Evolutionary conservation across 495 filamentous ascomycete genomes (phyloP), one percentile per base, ranked within the genome.

Genomic region (Penicillium macrosclerotiorum): DNA sequence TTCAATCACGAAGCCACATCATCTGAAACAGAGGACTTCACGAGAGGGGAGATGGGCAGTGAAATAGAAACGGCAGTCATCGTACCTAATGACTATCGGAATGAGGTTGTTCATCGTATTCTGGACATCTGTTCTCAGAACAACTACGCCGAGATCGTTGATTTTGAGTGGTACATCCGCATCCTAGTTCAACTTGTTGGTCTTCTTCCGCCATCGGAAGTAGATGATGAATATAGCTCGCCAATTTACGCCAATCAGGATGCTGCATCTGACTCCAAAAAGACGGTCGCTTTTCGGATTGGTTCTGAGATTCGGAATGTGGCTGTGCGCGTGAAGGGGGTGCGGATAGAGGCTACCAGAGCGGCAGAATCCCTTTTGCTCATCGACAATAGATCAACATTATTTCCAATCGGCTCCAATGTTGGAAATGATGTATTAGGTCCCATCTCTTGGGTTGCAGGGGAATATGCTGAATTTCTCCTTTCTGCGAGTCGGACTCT

Each of bases 141-240:
- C 49, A 95, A 89, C 45, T 98, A 96, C 63, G 76, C 80, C 12
- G 87, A 88, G 56, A 67, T 97, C 35, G 69, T 68, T 34, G 93
- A 98, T 60, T 97, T 98, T 62, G 93, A 95, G 49, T 98, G 93
- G 93, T 97, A 97, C 69, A 81, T 97, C 37, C 83, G 87, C 46
- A 77, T 91, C 27, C 68, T 98, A 8, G 80, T 89, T 5, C 86
- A 92, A 55, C 74, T 98, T 3, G 78, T 96, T 23, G 78, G 82
- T 33, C 79, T 86, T 45, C 75, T 90, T 24, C 73, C 83, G 40
- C 55, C 60, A 24, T 54, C 54, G 26, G 55, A 52, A 19, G 13
- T 23, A 27, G 47, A 54, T 37, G 52, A 55, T 8, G 43, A 59
- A 17, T 29, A 43, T 16, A 63, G 72, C 25, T 37, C 49, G 4